A percentile compares a stretch with the other conserved stretches of the same genome.
These are phyloP conservation scores for Botrytis sinoallii DNA, from an alignment of 2,329 filamentous ascomycete genomes.

Conservation along the genomic window DNA sequence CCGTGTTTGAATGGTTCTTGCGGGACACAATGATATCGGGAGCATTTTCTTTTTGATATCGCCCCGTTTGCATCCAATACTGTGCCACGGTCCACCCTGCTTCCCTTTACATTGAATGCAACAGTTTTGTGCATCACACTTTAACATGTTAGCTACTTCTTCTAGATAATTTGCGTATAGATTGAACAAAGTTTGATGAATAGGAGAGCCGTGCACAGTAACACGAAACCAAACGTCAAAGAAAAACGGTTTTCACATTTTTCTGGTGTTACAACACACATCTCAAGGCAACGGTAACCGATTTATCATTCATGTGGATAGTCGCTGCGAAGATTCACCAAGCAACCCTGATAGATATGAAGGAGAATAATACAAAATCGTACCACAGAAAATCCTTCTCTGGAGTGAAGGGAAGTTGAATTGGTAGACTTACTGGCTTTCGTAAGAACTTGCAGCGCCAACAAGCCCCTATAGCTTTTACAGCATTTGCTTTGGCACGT, in stretches of 20 bases:
- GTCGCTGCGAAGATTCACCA: rapidly evolving
- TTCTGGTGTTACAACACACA: neutral
- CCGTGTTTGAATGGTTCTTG: neutral
- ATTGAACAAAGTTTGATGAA: neutral
- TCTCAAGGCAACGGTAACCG: too few relatives aligned
- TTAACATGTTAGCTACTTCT: neutral
- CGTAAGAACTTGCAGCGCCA: conserved; percentile 24
- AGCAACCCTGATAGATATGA: too few relatives aligned
- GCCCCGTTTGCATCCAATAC: conserved; percentile 21
- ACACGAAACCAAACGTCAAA: neutral
- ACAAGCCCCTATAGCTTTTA: conserved; percentile 24
- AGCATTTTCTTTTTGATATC: conserved; percentile 20
- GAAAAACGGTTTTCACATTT: neutral
- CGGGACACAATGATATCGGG: conserved; percentile 16
- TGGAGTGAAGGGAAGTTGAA: neutral
- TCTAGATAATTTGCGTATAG: neutral
- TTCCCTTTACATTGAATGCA: conserved; percentile 20
- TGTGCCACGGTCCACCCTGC: conserved; percentile 19
- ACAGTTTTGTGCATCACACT: conserved; percentile 16
- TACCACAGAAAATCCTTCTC: neutral
- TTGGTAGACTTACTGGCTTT: conserved; percentile 19
- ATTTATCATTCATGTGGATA: neutral
- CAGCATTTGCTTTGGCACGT: conserved; percentile 22
- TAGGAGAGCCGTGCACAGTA: neutral
- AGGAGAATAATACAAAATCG: neutral